Evolutionary conservation across 2,329 filamentous ascomycete genomes (phyloP).

Genomic region (Ceratocystis papillata): DNA sequence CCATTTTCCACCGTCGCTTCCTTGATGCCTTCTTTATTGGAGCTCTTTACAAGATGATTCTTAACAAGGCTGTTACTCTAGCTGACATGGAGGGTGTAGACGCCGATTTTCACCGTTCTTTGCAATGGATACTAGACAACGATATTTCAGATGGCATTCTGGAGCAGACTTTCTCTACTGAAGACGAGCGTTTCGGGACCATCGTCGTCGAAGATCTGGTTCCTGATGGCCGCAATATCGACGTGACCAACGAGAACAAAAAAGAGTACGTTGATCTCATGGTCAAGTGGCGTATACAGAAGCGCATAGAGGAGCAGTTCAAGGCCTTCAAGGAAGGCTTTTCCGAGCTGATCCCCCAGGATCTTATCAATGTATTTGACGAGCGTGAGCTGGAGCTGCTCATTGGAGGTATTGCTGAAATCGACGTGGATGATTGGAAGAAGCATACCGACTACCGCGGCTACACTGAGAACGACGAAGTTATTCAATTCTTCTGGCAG

Average conservation of each 20-base stretch:
- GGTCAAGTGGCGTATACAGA: slow-evolving; percentile 98
- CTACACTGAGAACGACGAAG: slow-evolving; percentile 94
- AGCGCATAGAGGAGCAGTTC: slow-evolving; percentile 96
- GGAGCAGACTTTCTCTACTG: slow-evolving; percentile 91
- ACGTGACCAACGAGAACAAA: slow-evolving; percentile 98
- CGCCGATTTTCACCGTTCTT: slow-evolving; percentile 89
- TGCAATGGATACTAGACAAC: slow-evolving; percentile 97
- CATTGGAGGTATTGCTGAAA: slow-evolving; percentile 98
- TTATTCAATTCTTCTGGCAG: slow-evolving; percentile 98
- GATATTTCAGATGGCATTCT: slow-evolving; percentile 86
- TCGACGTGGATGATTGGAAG: slow-evolving; percentile 99
- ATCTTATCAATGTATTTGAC: slow-evolving; percentile 96
- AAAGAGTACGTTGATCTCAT: slow-evolving; percentile 97
- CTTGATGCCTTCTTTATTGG: slow-evolving; percentile 98
- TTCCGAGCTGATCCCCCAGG: slow-evolving; percentile 91
- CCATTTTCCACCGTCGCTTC: slow-evolving; percentile 96
- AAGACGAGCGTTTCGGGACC: slow-evolving; percentile 94
- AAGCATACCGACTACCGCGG: slow-evolving; percentile 99
- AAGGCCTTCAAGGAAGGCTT: slow-evolving; percentile 95
- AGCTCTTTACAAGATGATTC: slow-evolving; percentile 98
- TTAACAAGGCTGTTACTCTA: slow-evolving; percentile 81
- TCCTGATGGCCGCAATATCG: slow-evolving; percentile 77
- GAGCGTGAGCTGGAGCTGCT: slow-evolving; percentile 92
- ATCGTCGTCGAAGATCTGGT: slow-evolving; percentile 90
- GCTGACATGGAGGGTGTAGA: slow-evolving; percentile 99